Conservation (phyloP, 2,329 filamentous ascomycete species). For the Ceratocystis diversiconidia region DNA sequence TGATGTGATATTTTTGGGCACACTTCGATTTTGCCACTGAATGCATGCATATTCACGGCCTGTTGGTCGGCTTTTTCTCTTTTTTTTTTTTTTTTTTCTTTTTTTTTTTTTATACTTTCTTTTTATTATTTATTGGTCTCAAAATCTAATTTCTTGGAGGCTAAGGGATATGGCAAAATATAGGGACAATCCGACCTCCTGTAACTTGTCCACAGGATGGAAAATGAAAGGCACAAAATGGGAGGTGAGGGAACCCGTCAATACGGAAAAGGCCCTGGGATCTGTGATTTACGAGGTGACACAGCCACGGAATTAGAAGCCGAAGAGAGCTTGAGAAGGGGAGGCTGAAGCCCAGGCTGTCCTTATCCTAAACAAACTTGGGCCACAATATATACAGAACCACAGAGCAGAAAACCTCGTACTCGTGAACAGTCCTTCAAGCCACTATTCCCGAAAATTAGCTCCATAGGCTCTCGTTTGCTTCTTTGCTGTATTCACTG, state of each 20-base stretch:
- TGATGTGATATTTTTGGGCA: no score
- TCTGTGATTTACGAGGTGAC: background rate
- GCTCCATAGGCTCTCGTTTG: no score
- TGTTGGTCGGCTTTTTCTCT: no score
- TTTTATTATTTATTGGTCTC: no score
- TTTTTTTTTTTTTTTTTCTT: no score
- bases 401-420: background rate
- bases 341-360: background rate
- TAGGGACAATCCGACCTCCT: no score
- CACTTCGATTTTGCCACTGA: no score
- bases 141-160: no score
- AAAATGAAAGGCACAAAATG: background rate
- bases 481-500: background rate
- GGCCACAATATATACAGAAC: background rate
- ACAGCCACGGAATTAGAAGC: background rate
- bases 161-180: no score
- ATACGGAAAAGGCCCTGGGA: background rate
- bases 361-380: background rate
- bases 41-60: no score
- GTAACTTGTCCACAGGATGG: no score
- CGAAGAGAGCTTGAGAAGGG: background rate
- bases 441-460: background rate
- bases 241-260: background rate
- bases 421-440: background rate
- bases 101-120: no score